Base-by-base conservation (phyloP, 805 yeast genomes). In the Ogataea nitratoaversa region DNA sequence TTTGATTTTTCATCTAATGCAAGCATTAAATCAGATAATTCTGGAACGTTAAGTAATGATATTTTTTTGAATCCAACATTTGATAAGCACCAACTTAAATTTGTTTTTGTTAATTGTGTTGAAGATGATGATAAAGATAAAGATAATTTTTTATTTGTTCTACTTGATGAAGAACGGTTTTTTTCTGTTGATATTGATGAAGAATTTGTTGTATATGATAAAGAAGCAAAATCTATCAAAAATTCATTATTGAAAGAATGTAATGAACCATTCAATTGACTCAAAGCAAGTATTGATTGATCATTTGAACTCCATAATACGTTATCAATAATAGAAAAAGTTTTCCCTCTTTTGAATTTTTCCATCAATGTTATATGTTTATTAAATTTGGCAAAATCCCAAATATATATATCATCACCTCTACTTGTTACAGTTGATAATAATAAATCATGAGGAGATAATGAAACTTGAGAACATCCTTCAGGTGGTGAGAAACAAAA, bases 381-480 rank as follows among this genome's bases (percentile, higher is more conserved):
- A 2, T 80, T 76, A 28, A 71, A 62, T 40, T 69, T 67, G 33
- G 79, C 66, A 40, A 73, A 66, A 51, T 82, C 89, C 84, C 87
- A 82, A 47, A 79, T 63, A 50, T 68, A 79, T 5, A 82, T 62
- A 36, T 67, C 72, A 54, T 83, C 87, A 2, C 90, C 89, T 37
- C 84, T 66, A 18, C 56, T 50, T 9, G 75, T 71, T 3, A 72
- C 71, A 8, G 82, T 74, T 0, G 79, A 71, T 36, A 82, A 55
- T 23, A 73, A 72, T 30, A 75, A 52, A 51, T 82, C 86, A 54
- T 70, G 76, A 0, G 85, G 84, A 0, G 84, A 79, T 6, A 82
- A 52, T 2, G 83, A 76, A 2, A 83, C 54, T 19, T 68, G 60
- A 0, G 87, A 78, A 22, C 82, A 70, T 0, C 86, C 86, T 17